Base-by-base conservation (phyloP, 2,329 filamentous ascomycete species). In the Penicillium sumatraense region DNA sequence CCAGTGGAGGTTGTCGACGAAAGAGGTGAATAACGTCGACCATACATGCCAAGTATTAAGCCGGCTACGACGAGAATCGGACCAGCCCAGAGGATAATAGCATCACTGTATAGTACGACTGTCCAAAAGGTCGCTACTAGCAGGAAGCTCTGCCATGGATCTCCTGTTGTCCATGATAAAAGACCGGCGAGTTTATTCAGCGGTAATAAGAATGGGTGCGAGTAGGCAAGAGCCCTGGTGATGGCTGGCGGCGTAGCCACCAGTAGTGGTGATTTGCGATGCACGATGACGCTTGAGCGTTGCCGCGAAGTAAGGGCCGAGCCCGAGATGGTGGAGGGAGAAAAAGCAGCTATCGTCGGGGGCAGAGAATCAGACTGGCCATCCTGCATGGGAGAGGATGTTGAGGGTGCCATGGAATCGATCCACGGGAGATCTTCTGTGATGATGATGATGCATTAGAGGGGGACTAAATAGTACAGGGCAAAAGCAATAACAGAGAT, bases 81-180 rank as follows among this genome's bases (percentile, higher is more conserved):
- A 0, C 93, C 95, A 0, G 89, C 89, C 75, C 87, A 89, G 63
- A 89, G 84, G 62, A 96, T 81, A n/a, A 96, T 80, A 18, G 85
- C 79, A 78, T 96, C 92, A 45, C 92, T 93, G 72, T 98, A 98
- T 18, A 97, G 81, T 13, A 91, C 88, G 10, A 87, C 76, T 3
- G 87, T 89, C 95, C 95, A 99, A 71, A 96, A 99, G 27, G 79
- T 82, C 16, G 87, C 87, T 3, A 99, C 83, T 27, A 99, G 74
- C 58, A 99, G 80, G 70, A 98, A 99, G 80, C 93, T 97, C 80
- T 98, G 92, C 93, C 93, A 99, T 0, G 93, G 87, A 71, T 99
- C 95, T 35, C 86, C 89, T 1, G 89, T 93, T 8, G 91, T 96
- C 95, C 95, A 99, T 77, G 90, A 96, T 60, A 99, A 70, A 58